Base-by-base conservation (phyloP, 2,329 filamentous ascomycete genomes). In the Beauveria sp. region DNA sequence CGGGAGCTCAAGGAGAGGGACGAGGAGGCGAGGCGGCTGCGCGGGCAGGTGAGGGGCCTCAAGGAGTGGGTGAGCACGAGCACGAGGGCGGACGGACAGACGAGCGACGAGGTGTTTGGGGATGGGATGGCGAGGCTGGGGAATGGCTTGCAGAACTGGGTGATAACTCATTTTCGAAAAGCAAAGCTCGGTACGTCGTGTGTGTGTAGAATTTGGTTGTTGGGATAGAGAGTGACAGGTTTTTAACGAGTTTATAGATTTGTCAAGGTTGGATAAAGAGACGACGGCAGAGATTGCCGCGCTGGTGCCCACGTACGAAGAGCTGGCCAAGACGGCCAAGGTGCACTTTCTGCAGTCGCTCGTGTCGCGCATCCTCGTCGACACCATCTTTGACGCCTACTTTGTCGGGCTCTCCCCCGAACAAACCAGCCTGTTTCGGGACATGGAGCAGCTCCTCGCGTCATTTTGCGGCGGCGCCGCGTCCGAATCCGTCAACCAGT, bases 101-200 rank as follows among this genome's bases (percentile, higher is more conserved):
- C 77, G 60, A 86, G 85, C 64, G 88, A 91, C 67, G 85, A 88
- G 71, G 83, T 85, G 12, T 82, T 91, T 69, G 81, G 78, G 2
- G 83, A 88, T 56, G 78, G 79, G 10, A 83, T 89, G 77, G 77
- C 80, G 55, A 78, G 81, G 62, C 71, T 91, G 52, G 83, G 83
- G 22, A 87, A 90, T 67, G 83, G 86, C 26, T 73, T 90, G 66
- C 87, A 90, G 73, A 90, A 91, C 67, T 91, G 88, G 88, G 83
- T 87, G 3, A 85, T 91, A 66, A 81, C 83, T 28, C 83, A 88
- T 69, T 91, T 88, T 65, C 79, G 88, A 57, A 83, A 82, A 64
- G 79, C 81, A 14, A 88, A 81, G 73, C 73, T 88, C 52, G 75
- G 80, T 82, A 70, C 55, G 38, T 26, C 5, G n/a, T 51, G 6